Evolutionary conservation across 129 eudicot species (phyloP).

Genomic region (Deinandra increscens): DNA sequence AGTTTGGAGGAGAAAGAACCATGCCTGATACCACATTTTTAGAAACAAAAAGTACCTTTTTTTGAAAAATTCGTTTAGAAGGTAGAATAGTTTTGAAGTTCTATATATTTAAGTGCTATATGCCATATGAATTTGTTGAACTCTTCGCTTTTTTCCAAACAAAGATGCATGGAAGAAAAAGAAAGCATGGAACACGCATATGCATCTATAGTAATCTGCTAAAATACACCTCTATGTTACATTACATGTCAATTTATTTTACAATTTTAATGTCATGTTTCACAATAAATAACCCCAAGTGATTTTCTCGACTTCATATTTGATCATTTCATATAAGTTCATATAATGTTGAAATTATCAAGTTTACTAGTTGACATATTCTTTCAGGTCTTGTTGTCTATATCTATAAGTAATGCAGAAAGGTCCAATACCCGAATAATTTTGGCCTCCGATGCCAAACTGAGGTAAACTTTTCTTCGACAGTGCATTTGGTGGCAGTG

Average conservation of each 20-base stretch:
- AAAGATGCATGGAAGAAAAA: constrained; percentile 7
- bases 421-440: constrained; percentile 41
- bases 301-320: constrained; percentile 13
- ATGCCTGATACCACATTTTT: background rate
- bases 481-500: background rate
- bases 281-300: background rate
- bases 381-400: constrained; percentile 45
- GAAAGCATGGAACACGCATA: background rate
- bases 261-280: background rate
- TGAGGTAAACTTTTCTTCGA: constrained; percentile 38
- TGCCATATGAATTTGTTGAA: no score
- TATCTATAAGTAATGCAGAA: constrained; percentile 37
- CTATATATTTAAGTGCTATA: constrained; percentile 16
- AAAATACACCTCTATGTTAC: background rate
- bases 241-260: background rate
- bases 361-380: constrained; percentile 1
- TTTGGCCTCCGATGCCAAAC: constrained; percentile 42
- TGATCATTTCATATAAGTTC: constrained; percentile 22
- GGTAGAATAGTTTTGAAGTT: background rate
- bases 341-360: constrained; percentile 1
- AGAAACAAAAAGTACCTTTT: background rate
- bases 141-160: background rate
- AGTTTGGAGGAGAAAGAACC: background rate
- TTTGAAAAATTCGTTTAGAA: background rate
- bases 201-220: background rate